These are phyloP conservation scores for Eucalyptus rudis DNA, from an alignment of 345 rosid genomes.

Conservation along the genomic window DNA sequence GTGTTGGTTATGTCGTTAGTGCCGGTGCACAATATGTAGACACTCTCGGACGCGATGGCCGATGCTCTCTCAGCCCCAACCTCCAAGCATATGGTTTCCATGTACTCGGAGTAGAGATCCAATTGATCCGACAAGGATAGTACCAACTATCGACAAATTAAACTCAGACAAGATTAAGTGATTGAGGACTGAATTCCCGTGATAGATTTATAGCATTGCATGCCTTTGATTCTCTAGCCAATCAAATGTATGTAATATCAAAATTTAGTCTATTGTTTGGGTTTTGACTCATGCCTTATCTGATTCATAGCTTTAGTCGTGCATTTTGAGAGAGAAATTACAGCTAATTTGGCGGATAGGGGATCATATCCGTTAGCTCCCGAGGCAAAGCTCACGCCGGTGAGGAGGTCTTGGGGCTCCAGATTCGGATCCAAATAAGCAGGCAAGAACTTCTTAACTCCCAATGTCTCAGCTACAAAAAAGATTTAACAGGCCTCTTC, in stretches of 20 bases:
- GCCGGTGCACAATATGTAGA: neutral
- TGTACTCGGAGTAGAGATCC: neutral
- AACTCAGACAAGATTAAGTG: neutral
- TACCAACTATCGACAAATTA: neutral
- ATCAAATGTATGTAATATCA: neutral
- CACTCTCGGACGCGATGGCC: neutral
- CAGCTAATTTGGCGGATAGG: conserved; percentile 5
- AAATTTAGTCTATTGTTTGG: neutral
- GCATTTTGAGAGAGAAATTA: neutral
- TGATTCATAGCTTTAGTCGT: neutral
- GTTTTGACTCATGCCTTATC: neutral
- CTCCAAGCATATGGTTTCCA: neutral
- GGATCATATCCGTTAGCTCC: conserved; percentile 35
- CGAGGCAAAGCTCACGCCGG: conserved; percentile 36
- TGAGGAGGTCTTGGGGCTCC: conserved; percentile 14
- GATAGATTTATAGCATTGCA: neutral
- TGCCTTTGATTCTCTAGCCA: neutral
- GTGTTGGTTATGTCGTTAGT: conserved; percentile 7
- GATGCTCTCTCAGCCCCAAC: conserved; percentile 3
- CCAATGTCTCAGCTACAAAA: conserved; percentile 15
- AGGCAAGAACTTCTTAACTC: conserved; percentile 17
- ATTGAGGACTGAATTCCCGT: neutral
- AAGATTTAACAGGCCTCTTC: neutral
- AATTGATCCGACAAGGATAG: neutral
- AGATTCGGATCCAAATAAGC: conserved; percentile 26